These are phyloP conservation scores for Aspergillus heteromorphus DNA, from an alignment of 495 filamentous ascomycete genomes.

Conservation along the genomic window DNA sequence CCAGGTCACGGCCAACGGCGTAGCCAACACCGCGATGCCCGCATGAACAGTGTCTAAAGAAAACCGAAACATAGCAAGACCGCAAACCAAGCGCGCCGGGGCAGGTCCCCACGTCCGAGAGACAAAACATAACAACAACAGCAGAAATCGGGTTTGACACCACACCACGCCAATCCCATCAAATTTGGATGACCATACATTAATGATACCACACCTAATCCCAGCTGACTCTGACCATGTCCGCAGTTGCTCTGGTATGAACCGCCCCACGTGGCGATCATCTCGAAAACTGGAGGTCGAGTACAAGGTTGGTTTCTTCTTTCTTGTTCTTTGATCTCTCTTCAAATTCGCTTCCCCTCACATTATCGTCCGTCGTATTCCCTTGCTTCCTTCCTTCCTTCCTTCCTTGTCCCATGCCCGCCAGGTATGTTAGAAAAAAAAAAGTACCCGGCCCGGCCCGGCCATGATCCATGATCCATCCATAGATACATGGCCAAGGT, in stretches of 20 bases:
- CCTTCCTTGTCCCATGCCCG: conserved; percentile 5
- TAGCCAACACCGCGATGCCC: conserved; percentile 27
- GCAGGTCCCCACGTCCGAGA: conserved; percentile 30
- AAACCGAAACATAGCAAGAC: neutral
- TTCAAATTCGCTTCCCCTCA: conserved; percentile 6
- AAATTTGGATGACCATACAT: conserved; percentile 15
- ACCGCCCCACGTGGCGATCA: conserved; percentile 13
- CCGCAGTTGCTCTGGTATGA: conserved; percentile 19
- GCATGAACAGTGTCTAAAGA: conserved; percentile 21
- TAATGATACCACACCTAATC: conserved; percentile 9
- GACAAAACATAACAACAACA: conserved; percentile 3
- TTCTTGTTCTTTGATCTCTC: conserved; percentile 19
- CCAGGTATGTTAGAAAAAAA: conserved; percentile 2
- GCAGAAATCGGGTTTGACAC: neutral
- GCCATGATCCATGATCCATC: too few relatives aligned
- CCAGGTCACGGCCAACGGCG: conserved; percentile 31
- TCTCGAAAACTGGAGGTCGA: conserved; percentile 14
- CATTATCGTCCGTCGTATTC: conserved; percentile 16
- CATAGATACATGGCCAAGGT: neutral
- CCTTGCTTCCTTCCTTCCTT: conserved; percentile 5
- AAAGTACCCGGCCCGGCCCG: too few relatives aligned
- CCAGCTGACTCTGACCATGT: conserved; percentile 18
- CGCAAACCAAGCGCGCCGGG: conserved; percentile 23
- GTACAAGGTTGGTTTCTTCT: conserved; percentile 40
- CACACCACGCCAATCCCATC: conserved; percentile 6